phyloP scores from a whole-genome alignment of 164 flowering plant species.

The Stephania yunnanensis region DNA sequence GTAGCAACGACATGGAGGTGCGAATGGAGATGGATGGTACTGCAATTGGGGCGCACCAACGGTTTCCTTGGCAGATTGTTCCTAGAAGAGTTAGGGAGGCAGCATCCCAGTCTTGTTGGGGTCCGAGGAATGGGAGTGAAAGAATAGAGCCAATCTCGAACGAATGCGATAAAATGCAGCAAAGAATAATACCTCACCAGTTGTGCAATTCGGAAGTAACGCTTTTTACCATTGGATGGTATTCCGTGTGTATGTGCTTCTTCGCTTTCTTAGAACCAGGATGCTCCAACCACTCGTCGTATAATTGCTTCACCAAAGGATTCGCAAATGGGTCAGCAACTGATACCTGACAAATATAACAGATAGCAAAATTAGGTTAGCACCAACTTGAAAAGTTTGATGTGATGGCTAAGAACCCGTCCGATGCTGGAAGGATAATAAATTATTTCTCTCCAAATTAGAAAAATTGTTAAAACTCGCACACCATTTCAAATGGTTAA shows the following conservation, averaged over 20 bases:
- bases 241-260: constrained; percentile 64
- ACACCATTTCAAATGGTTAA: too few relatives aligned
- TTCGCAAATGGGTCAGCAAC: constrained; percentile 69
- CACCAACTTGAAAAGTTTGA: too few relatives aligned
- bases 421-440: background rate
- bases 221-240: constrained; percentile 75
- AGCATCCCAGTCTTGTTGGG: background rate
- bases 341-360: constrained; percentile 39
- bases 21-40: background rate
- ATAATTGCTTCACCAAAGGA: constrained; percentile 53
- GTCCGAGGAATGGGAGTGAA: too few relatives aligned
- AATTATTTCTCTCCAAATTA: background rate
- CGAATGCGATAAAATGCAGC: background rate
- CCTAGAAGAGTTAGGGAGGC: background rate
- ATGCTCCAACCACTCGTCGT: constrained; percentile 77
- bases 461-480: background rate
- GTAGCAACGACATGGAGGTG: background rate
- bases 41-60: background rate
- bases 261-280: constrained; percentile 86
- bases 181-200: constrained; percentile 43
- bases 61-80: background rate
- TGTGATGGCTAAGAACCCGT: background rate
- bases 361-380: background rate
- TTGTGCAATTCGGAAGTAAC: constrained; percentile 68
- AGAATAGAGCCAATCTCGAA: too few relatives aligned